phyloP scores from a whole-genome alignment of 1,284 basidiomycete genomes.

The Leucoagaricus sp. region DNA sequence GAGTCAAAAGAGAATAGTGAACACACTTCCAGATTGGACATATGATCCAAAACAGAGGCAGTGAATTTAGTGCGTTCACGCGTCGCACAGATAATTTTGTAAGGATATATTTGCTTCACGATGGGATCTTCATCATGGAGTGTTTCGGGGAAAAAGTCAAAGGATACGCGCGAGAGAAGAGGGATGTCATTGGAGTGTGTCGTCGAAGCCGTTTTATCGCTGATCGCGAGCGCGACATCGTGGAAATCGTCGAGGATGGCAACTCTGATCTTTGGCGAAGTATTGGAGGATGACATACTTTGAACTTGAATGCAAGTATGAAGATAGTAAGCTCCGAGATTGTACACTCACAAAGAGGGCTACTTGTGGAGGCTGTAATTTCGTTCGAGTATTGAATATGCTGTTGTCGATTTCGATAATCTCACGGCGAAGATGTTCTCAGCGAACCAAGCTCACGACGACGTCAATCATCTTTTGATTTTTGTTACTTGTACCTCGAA shows the following conservation, averaged over 20 bases:
- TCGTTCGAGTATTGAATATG: no score
- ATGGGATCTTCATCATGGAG: slow-evolving; percentile 52
- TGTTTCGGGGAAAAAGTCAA: slow-evolving; percentile 55
- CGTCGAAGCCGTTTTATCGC: slow-evolving; percentile 51
- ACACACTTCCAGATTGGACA: slow-evolving; percentile 56
- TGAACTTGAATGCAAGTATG: no score
- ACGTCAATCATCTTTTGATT: no score
- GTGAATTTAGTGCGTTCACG: slow-evolving; percentile 64
- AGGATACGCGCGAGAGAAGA: slow-evolving; percentile 23
- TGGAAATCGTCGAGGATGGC: slow-evolving; percentile 71
- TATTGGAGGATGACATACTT: neutral
- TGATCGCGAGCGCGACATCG: slow-evolving; percentile 46
- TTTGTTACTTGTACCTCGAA: no score
- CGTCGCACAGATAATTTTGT: slow-evolving; percentile 66
- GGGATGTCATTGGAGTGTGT: slow-evolving; percentile 18
- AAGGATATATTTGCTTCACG: slow-evolving; percentile 48
- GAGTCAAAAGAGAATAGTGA: neutral
- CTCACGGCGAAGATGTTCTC: no score
- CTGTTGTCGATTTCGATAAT: no score
- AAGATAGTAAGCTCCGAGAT: no score
- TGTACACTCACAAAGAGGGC: no score
- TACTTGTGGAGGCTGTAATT: no score
- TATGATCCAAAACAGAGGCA: slow-evolving; percentile 46
- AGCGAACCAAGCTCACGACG: no score
- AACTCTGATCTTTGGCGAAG: slow-evolving; percentile 13